A percentile compares a stretch with the other conserved stretches of the same genome.
These are phyloP conservation scores for Blastocystis sp. DNA, from an alignment of 352 stramenopile genomes.

Conservation along the genomic window DNA sequence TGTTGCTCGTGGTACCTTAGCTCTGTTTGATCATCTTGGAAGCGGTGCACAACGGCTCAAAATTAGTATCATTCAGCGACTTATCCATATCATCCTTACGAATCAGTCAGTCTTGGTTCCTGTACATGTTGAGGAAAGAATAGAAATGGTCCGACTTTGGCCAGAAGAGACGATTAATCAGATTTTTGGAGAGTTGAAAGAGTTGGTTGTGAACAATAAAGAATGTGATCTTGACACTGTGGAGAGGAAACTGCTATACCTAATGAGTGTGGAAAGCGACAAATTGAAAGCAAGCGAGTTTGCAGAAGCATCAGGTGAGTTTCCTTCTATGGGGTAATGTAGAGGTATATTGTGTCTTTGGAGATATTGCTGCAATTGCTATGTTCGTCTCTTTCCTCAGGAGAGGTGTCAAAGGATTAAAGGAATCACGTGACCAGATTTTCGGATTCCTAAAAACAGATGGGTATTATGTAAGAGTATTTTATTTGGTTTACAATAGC, in stretches of 20 bases:
- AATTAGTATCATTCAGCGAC: background rate
- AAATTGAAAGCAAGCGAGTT: background rate
- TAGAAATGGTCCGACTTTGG: background rate
- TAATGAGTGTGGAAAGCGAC: background rate
- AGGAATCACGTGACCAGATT: background rate
- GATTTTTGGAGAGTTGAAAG: background rate
- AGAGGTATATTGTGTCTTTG: slow-evolving; percentile 5
- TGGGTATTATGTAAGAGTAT: background rate
- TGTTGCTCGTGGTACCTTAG: background rate
- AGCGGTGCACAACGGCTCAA: background rate
- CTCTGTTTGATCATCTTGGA: background rate
- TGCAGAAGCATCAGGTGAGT: background rate
- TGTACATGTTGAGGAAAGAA: background rate
- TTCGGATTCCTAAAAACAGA: background rate
- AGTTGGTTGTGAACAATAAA: background rate
- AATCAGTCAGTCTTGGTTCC: background rate
- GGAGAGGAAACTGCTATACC: background rate
- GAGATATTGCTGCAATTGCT: background rate
- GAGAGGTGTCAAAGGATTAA: background rate
- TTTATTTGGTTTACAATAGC: background rate
- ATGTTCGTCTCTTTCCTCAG: background rate
- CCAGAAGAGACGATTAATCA: background rate
- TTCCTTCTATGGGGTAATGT: no score
- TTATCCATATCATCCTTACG: background rate
- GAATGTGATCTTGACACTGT: background rate